Conservation (phyloP, 83 land plant species). For the Thuja plicata region DNA sequence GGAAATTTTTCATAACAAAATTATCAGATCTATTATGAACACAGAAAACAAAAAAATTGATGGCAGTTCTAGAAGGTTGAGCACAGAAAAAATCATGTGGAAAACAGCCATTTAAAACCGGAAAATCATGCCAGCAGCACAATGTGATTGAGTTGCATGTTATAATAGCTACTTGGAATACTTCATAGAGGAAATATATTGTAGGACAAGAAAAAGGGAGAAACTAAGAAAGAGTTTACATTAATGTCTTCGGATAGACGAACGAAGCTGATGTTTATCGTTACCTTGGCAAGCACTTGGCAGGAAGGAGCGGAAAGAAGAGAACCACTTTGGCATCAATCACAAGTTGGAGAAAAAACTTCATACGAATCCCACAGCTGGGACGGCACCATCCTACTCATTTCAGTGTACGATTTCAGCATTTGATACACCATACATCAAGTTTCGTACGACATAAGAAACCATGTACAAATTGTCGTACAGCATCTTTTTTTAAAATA, state of each 20-base stretch:
- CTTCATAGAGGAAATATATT: not conserved
- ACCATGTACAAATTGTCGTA: no score
- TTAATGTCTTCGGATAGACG: not conserved
- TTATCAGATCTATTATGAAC: not conserved
- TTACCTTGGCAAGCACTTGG: no score
- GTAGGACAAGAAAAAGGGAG: not conserved
- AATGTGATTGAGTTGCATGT: not conserved
- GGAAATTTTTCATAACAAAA: not conserved
- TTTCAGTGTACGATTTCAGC: no score
- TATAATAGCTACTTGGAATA: not conserved
- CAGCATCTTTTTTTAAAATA: no score
- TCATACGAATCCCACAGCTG: no score
- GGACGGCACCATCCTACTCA: no score
- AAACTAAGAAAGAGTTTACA: not conserved
- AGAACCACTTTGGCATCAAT: no score
- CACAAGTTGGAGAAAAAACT: no score
- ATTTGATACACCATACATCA: no score
- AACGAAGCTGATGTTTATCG: not conserved
- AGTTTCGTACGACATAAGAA: no score
- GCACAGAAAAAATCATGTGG: not conserved
- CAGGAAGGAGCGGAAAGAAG: no score
- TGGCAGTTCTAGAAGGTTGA: not conserved
- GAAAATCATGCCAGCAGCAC: not conserved
- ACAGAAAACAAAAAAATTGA: not conserved
- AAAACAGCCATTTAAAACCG: not conserved